Conservation (phyloP, 768 basidiomycete genomes). For the Chlorophyllum brunneum region DNA sequence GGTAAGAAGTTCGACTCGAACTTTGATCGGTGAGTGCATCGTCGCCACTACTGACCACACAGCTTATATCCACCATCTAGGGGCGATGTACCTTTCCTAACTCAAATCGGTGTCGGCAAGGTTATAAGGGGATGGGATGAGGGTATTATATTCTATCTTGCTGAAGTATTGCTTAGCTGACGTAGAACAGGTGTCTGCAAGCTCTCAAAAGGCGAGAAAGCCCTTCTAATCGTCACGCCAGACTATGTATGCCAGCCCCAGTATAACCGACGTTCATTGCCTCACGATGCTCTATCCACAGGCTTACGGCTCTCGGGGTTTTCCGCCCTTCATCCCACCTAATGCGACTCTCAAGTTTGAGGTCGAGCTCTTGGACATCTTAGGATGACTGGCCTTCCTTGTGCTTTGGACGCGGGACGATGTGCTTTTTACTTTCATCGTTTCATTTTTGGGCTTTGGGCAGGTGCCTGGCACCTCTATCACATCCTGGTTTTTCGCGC, state of each 20-base stretch:
- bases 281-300: conserved; percentile 23
- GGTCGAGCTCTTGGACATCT: conserved; percentile 75
- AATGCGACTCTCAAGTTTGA: conserved; percentile 77
- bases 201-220: conserved; percentile 76
- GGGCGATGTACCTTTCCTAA: conserved; percentile 7
- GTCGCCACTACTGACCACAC: not conserved
- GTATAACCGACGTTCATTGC: not conserved
- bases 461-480: conserved; percentile 4
- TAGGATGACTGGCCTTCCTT: not conserved
- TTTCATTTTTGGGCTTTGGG: conserved; percentile 5
- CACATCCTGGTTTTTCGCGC: not conserved
- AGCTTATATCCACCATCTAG: not conserved
- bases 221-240: conserved; percentile 58
- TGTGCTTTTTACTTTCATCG: not conserved
- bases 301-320: conserved; percentile 75
- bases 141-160: not conserved
- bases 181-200: conserved; percentile 60
- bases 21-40: conserved; percentile 56
- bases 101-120: conserved; percentile 8
- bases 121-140: conserved; percentile 10
- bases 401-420: not conserved
- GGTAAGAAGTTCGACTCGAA: conserved; percentile 75
- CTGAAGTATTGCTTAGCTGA: not conserved
- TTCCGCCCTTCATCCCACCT: conserved; percentile 75
- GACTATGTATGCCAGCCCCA: conserved; percentile 60